Percentiles rank a stretch among this genome's conserved stretches.
Conservation (phyloP, 352 stramenopile species). For the Thalassiosira hispida region DNA sequence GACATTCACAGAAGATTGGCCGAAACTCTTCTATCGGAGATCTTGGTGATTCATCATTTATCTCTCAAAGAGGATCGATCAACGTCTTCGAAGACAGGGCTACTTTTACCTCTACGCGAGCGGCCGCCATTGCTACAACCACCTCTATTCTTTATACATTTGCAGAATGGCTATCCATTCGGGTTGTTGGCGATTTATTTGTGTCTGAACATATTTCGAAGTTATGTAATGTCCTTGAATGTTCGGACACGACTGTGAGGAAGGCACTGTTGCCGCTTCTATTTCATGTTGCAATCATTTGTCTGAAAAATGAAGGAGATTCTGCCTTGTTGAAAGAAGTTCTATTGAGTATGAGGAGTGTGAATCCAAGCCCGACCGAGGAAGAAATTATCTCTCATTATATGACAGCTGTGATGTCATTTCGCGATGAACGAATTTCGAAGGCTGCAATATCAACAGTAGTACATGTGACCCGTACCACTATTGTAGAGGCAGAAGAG, state of each 20-base stretch:
- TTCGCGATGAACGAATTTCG: slow-evolving; percentile 20
- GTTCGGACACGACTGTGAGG: slow-evolving; percentile 24
- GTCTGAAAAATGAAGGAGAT: slow-evolving; percentile 30
- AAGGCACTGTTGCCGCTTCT: slow-evolving; percentile 32
- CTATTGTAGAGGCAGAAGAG: not conserved
- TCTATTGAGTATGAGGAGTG: slow-evolving; percentile 26
- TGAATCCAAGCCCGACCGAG: slow-evolving; percentile 8
- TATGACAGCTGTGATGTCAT: slow-evolving; percentile 12
- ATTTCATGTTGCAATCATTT: slow-evolving; percentile 33
- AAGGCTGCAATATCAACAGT: slow-evolving; percentile 24
- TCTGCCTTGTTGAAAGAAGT: slow-evolving; percentile 27
- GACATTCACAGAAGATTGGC: slow-evolving; percentile 5
- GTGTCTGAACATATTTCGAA: slow-evolving; percentile 23
- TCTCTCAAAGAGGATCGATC: slow-evolving; percentile 14
- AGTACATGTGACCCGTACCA: not conserved
- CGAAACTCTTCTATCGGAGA: slow-evolving; percentile 17
- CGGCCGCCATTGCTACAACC: slow-evolving; percentile 16
- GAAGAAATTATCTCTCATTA: slow-evolving; percentile 24
- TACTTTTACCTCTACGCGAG: slow-evolving; percentile 12
- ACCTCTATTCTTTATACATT: slow-evolving; percentile 34
- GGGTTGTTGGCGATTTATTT: slow-evolving; percentile 1
- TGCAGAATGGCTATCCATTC: slow-evolving; percentile 44
- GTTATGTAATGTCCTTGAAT: slow-evolving; percentile 38
- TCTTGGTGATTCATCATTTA: slow-evolving; percentile 20
- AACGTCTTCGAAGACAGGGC: slow-evolving; percentile 33